Evolutionary conservation across 2,329 filamentous ascomycete genomes (phyloP).

Genomic region (Sporothrix variecibatus): DNA sequence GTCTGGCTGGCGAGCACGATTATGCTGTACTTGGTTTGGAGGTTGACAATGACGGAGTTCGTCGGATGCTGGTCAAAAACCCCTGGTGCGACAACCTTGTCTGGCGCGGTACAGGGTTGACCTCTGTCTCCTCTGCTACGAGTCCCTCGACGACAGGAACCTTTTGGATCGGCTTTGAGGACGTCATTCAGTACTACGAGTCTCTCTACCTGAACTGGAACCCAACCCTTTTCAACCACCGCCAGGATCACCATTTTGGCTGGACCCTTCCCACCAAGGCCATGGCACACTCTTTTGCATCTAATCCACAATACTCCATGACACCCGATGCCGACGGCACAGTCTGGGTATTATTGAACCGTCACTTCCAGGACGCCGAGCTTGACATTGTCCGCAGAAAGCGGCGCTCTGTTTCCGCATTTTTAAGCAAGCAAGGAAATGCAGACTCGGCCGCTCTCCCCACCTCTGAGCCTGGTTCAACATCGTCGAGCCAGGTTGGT

Average conservation of each 20-base stretch:
- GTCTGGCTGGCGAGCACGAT: slow-evolving; percentile 86
- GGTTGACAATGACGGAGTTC: slow-evolving; percentile 60
- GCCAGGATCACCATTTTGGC: slow-evolving; percentile 86
- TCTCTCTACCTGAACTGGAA: slow-evolving; percentile 99
- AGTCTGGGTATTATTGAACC: slow-evolving; percentile 82
- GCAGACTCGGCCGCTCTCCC: neutral
- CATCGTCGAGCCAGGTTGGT: slow-evolving; percentile 47
- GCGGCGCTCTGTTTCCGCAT: slow-evolving; percentile 28
- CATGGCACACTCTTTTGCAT: slow-evolving; percentile 57
- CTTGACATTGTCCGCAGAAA: slow-evolving; percentile 55
- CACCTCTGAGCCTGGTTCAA: neutral
- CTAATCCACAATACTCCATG: slow-evolving; percentile 73
- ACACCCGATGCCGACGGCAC: slow-evolving; percentile 58
- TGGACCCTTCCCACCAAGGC: slow-evolving; percentile 65
- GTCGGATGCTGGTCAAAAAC: slow-evolving; percentile 84
- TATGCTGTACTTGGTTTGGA: slow-evolving; percentile 86
- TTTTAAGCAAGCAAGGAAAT: too few relatives aligned
- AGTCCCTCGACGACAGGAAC: slow-evolving; percentile 62
- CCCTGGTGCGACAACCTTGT: slow-evolving; percentile 85
- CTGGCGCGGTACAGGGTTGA: slow-evolving; percentile 61
- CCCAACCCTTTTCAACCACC: slow-evolving; percentile 74
- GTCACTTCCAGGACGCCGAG: slow-evolving; percentile 77
- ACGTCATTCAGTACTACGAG: slow-evolving; percentile 88
- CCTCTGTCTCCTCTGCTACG: slow-evolving; percentile 25
- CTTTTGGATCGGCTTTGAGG: slow-evolving; percentile 91